Conservation (phyloP, 2,329 filamentous ascomycete genomes). For the Tetracladium maxilliforme region DNA sequence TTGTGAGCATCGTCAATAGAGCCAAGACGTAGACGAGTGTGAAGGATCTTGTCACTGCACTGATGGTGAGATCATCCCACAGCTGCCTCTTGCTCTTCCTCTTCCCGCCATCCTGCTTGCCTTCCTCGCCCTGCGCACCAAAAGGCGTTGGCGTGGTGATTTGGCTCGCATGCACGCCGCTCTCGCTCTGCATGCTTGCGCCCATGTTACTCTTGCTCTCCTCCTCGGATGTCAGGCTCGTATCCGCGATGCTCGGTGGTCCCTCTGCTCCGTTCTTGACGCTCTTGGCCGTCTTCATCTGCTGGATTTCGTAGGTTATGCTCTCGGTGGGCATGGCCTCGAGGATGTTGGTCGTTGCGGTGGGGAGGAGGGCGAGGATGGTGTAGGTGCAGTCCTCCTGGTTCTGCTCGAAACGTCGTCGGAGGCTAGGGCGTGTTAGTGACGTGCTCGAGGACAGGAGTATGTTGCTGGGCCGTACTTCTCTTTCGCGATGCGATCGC, state of each 20-base stretch:
- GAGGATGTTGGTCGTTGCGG: slow-evolving; percentile 78
- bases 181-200: slow-evolving; percentile 63
- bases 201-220: slow-evolving; percentile 62
- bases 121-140: slow-evolving; percentile 21
- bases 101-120: slow-evolving; percentile 23
- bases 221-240: slow-evolving; percentile 70
- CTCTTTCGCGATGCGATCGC: slow-evolving; percentile 88
- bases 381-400: slow-evolving; percentile 98
- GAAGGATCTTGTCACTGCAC: slow-evolving; percentile 79
- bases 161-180: slow-evolving; percentile 74
- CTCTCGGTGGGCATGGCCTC: slow-evolving; percentile 81
- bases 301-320: slow-evolving; percentile 85
- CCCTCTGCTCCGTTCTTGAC: slow-evolving; percentile 39
- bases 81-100: slow-evolving; percentile 79
- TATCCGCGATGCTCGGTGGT: slow-evolving; percentile 19
- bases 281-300: slow-evolving; percentile 69
- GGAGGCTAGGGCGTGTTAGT: slow-evolving; percentile 37
- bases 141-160: slow-evolving; percentile 40
- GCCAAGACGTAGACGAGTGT: slow-evolving; percentile 85
- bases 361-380: slow-evolving; percentile 86
- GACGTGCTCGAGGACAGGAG: slow-evolving; percentile 1
- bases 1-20: slow-evolving; percentile 79
- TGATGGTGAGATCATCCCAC: slow-evolving; percentile 96
- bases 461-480: slow-evolving; percentile 46
- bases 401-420: slow-evolving; percentile 94